Percentiles rank a stretch among this genome's conserved stretches.
These are phyloP conservation scores for Colletotrichum cordylinicola DNA, from an alignment of 2,329 filamentous ascomycete species.

Conservation along the genomic window DNA sequence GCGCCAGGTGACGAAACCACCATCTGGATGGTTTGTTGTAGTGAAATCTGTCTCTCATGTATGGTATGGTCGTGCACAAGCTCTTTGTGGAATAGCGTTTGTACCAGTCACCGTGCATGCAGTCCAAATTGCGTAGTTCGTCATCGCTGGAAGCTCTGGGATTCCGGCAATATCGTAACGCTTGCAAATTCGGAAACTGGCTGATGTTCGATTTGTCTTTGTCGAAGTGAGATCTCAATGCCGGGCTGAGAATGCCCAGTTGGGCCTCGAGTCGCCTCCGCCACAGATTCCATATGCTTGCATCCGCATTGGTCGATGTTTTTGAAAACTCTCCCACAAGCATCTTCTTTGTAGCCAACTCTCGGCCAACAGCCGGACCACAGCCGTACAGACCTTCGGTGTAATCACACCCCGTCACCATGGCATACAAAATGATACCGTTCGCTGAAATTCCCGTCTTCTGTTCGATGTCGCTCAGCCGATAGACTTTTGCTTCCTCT, in stretches of 20 bases:
- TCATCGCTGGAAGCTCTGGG: not conserved
- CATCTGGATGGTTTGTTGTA: not conserved
- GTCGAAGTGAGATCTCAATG: not conserved
- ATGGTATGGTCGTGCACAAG: not conserved
- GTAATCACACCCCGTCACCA: constrained; percentile 31
- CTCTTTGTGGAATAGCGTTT: not conserved
- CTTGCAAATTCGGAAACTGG: not conserved
- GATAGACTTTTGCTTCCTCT: constrained; percentile 5
- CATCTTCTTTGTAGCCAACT: not conserved
- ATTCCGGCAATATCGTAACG: not conserved
- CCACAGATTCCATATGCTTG: not conserved
- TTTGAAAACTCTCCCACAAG: not conserved
- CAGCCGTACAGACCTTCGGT: constrained; percentile 15
- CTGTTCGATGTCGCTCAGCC: constrained; percentile 9
- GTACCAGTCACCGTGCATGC: not conserved
- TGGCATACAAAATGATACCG: constrained; percentile 27
- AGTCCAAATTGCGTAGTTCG: not conserved
- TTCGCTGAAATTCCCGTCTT: constrained; percentile 12
- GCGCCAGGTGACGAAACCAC: not conserved
- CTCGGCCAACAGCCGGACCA: not conserved
- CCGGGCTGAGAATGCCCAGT: not conserved
- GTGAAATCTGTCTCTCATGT: not conserved
- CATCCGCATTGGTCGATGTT: not conserved
- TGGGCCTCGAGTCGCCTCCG: not conserved
- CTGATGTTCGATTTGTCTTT: not conserved